A percentile compares a stretch with the other conserved stretches of the same genome.
Evolutionary conservation across 768 basidiomycete species (phyloP).

Genomic region (Boletales sp.): DNA sequence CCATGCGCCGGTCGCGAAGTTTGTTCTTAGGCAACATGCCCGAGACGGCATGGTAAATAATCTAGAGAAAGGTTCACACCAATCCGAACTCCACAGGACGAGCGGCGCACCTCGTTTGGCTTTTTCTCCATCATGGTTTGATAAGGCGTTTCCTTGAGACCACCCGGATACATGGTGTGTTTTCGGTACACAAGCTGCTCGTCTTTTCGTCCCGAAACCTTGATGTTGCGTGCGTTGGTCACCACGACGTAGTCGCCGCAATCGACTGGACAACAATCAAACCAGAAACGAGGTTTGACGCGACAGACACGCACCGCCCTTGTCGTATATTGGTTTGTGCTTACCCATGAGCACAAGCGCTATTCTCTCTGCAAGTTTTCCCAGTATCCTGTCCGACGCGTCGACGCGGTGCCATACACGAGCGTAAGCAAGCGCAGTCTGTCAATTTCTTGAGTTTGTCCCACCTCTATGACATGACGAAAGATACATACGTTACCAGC

Average conservation of each 20-base stretch:
- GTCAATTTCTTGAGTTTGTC: constrained; percentile 3
- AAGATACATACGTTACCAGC: constrained; percentile 65
- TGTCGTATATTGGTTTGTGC: constrained; percentile 97
- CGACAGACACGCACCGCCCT: constrained; percentile 56
- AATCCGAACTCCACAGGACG: neutral
- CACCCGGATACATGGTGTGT: constrained; percentile 91
- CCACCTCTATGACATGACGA: neutral
- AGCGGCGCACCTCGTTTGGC: constrained; percentile 76
- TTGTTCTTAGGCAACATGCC: constrained; percentile 99
- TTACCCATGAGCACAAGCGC: constrained; percentile 98
- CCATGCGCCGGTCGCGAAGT: constrained; percentile 82
- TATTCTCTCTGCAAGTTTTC: constrained; percentile 91
- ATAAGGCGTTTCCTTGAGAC: constrained; percentile 88
- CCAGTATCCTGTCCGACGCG: constrained; percentile 85
- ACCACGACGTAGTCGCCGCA: constrained; percentile 98
- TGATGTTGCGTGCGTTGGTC: constrained; percentile 79
- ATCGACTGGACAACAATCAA: constrained; percentile 59
- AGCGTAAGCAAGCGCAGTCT: constrained; percentile 97
- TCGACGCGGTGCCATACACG: constrained; percentile 96
- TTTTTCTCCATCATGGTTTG: constrained; percentile 77
- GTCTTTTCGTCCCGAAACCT: constrained; percentile 86
- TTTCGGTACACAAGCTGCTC: constrained; percentile 85
- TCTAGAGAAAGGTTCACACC: constrained; percentile 43
- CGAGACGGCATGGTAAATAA: constrained; percentile 92
- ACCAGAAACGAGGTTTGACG: neutral